Base-by-base conservation (phyloP, 306 rosid species). In the Vigna unguiculata region DNA sequence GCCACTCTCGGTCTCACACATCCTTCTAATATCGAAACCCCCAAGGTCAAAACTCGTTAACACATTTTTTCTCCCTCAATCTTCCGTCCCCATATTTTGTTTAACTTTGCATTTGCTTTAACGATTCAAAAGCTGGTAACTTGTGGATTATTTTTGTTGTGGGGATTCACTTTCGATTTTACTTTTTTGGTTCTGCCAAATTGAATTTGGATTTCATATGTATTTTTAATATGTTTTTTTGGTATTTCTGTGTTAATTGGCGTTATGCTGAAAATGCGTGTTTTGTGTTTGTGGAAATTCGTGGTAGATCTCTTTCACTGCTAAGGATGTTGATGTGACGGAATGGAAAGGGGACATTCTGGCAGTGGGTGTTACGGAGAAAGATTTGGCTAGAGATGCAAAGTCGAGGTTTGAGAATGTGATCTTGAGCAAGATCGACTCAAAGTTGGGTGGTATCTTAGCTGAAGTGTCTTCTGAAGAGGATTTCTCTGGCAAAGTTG, bases 261-360 rank as follows among this genome's bases (percentile, higher is more conserved):
- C 79, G 28, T 67, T 64, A 64, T 78, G 64, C 67, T 89, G 81
- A 84, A 20, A 40, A 52, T 78, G 79, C 53, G 22, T 75, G 19
- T 51, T 76, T 46, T 74, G 30, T 87, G 88, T 74, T 68, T 84
- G 84, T 87, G 79, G 54, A 82, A 83, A 87, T 87, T 72, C 53
- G 60, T 79, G 80, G 72, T 72, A 91, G 98, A 78, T 91, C 83
- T 65, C 83, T 34, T 92, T 92, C 76, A 40, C 93, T 47, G 91
- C 96, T 0, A 92, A 91, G 75, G 96, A 89, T 60, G 67, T 88
- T 65, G 91, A 92, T 78, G 87, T 86, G 34, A 80, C 87, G 25
- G 94, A 92, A 85, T 96, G 99, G 99, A 86, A 89, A 62, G 99
- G 99, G 46, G 99, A 96, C 71, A 85, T 96, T 32, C 87, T 96